A percentile compares a stretch with the other conserved stretches of the same genome.
phyloP scores from a whole-genome alignment of 2,329 filamentous ascomycete species.

The Aspergillus chevalieri region DNA sequence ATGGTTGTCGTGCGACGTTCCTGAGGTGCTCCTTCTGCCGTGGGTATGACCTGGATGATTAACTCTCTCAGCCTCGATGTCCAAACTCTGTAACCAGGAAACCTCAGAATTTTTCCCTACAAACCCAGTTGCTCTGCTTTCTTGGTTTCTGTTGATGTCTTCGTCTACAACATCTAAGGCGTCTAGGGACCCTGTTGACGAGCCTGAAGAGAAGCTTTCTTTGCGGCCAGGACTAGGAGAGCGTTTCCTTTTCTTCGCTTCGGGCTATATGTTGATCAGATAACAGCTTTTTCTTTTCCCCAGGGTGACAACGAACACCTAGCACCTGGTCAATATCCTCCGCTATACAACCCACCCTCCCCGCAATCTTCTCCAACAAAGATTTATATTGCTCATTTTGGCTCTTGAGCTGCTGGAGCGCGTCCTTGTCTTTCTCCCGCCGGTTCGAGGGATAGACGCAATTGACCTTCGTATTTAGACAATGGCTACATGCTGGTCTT shows the following conservation, averaged over 20 bases:
- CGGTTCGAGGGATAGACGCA: constrained; percentile 43
- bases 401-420: background rate
- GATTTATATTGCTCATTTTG: background rate
- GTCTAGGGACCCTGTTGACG: background rate
- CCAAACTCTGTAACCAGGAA: constrained; percentile 39
- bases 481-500: constrained; percentile 37
- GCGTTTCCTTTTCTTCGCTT: background rate
- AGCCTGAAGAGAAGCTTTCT: background rate
- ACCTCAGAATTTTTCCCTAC: constrained; percentile 42
- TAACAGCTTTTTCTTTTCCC: background rate
- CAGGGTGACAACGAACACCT: constrained; percentile 3
- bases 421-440: constrained; percentile 36
- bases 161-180: constrained; percentile 34
- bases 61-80: constrained; percentile 26
- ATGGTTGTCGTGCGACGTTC: constrained; percentile 32
- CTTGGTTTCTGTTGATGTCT: constrained; percentile 37
- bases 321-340: constrained; percentile 29
- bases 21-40: constrained; percentile 18
- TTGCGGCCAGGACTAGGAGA: background rate
- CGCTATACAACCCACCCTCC: constrained; percentile 8
- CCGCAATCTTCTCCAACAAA: constrained; percentile 16
- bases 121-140: constrained; percentile 34
- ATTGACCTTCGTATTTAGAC: constrained; percentile 33
- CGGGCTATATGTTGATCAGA: no score
- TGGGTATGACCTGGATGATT: constrained; percentile 8